These are phyloP conservation scores for Heimioporus sp. DNA, from an alignment of 768 basidiomycete species.

Conservation along the genomic window DNA sequence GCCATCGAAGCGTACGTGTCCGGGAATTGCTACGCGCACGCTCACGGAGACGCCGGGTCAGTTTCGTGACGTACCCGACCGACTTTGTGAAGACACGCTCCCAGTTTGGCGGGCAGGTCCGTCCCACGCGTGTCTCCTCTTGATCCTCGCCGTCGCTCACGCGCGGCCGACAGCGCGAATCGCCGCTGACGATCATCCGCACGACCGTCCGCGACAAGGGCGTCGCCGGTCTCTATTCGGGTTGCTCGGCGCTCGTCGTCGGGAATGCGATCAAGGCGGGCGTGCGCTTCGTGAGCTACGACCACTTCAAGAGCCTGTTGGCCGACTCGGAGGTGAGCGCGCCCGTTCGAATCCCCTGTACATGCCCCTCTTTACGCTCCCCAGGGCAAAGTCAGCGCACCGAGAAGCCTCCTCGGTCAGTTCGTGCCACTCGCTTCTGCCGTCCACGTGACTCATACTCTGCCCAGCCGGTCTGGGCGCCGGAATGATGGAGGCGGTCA, in stretches of 20 bases:
- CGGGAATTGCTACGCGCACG: background rate
- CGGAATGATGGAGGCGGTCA: conserved; percentile 87
- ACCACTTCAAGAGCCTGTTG: conserved; percentile 81
- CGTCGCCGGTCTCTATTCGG: conserved; percentile 85
- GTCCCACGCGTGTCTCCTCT: conserved; percentile 4
- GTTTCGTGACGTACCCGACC: conserved; percentile 84
- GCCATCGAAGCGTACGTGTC: conserved; percentile 85
- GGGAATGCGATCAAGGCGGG: conserved; percentile 95
- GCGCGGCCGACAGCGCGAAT: conserved; percentile 46
- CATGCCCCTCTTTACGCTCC: background rate
- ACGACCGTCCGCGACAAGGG: conserved; percentile 77
- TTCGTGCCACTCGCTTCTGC: background rate
- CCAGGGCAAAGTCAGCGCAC: conserved; percentile 89
- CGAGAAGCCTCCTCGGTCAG: conserved; percentile 78
- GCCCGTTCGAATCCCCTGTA: background rate
- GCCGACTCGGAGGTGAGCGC: conserved; percentile 75
- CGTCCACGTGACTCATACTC: conserved; percentile 10
- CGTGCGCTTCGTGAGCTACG: conserved; percentile 93
- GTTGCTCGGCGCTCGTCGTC: conserved; percentile 83
- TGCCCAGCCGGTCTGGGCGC: conserved; percentile 73
- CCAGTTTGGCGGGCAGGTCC: conserved; percentile 82
- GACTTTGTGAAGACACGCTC: conserved; percentile 94
- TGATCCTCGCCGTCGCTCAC: too few species aligned
- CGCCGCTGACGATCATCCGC: conserved; percentile 70
- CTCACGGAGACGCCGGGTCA: conserved; percentile 41